Conservation (phyloP, 805 yeast genomes). For the Yarrowia deformans region DNA sequence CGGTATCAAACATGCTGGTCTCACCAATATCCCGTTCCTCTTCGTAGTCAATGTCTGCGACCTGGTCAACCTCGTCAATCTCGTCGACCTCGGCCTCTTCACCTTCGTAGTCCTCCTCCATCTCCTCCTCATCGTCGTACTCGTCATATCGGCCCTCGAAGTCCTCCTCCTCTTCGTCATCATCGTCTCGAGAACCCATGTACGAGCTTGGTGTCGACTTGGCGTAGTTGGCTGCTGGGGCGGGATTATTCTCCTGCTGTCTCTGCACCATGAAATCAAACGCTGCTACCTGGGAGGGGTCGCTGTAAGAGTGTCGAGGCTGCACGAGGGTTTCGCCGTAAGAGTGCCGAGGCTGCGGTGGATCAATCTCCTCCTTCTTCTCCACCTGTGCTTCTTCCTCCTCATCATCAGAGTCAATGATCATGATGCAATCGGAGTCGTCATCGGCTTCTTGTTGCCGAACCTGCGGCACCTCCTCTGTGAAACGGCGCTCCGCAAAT, state of each 20-base stretch:
- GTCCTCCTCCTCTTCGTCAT: constrained; percentile 37
- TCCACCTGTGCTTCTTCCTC: neutral
- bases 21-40: constrained; percentile 40
- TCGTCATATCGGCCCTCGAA: constrained; percentile 41
- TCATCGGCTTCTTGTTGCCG: constrained; percentile 7
- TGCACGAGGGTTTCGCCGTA: too few relatives aligned
- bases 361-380: neutral
- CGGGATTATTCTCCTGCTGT: neutral
- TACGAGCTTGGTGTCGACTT: constrained; percentile 17
- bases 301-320: too few relatives aligned
- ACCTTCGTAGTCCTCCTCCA: neutral
- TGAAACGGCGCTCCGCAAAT: neutral
- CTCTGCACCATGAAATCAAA: too few relatives aligned
- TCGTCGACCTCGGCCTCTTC: neutral
- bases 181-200: constrained; percentile 36
- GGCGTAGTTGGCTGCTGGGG: neutral
- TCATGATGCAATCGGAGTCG: constrained; percentile 2
- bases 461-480: neutral
- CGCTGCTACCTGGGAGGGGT: too few relatives aligned
- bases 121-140: constrained; percentile 1
- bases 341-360: too few relatives aligned
- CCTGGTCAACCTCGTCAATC: constrained; percentile 10
- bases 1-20: constrained; percentile 13
- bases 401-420: constrained; percentile 31
- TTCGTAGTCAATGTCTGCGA: constrained; percentile 25